Percentiles rank a stretch among this genome's conserved stretches.
phyloP scores from a whole-genome alignment of 176 grass and related monocot genomes.

The Eragrostis nindensis region DNA sequence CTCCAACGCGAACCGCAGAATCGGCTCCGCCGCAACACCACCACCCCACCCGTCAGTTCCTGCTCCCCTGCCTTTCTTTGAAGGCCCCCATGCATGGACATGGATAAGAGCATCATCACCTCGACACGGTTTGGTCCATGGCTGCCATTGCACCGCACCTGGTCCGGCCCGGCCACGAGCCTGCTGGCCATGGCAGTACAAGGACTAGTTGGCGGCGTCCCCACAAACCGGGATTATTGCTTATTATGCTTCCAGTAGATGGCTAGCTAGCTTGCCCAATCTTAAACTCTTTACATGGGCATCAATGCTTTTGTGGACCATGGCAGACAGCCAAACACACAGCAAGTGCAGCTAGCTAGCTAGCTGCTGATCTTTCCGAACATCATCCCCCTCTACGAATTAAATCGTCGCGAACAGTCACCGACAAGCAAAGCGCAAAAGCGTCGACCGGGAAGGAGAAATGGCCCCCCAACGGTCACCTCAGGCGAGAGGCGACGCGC shows the following conservation, averaged over 20 bases:
- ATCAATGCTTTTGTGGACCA: slow-evolving; percentile 41
- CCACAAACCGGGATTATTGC: not conserved
- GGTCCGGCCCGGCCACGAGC: not conserved
- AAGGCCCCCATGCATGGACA: not conserved
- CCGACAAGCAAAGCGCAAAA: not conserved
- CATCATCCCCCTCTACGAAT: not conserved
- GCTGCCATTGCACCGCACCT: slow-evolving; percentile 35
- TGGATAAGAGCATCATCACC: slow-evolving; percentile 26
- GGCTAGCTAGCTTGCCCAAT: slow-evolving; percentile 8
- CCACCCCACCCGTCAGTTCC: no score
- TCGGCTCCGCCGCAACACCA: not conserved
- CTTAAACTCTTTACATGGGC: slow-evolving; percentile 21
- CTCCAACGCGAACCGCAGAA: not conserved
- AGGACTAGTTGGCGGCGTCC: slow-evolving; percentile 16
- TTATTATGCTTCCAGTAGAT: slow-evolving; percentile 28
- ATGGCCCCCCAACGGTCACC: no score
- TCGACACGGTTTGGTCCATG: slow-evolving; percentile 22
- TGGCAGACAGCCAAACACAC: not conserved
- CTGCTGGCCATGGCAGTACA: slow-evolving; percentile 9
- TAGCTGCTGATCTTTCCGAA: not conserved
- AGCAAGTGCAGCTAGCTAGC: not conserved
- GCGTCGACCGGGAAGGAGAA: fast-evolving
- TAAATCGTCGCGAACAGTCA: not conserved
- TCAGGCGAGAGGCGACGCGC: no score
- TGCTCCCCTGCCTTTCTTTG: not conserved